These are phyloP conservation scores for Penicillium sp. DNA, from an alignment of 2,329 filamentous ascomycete species.

Conservation along the genomic window DNA sequence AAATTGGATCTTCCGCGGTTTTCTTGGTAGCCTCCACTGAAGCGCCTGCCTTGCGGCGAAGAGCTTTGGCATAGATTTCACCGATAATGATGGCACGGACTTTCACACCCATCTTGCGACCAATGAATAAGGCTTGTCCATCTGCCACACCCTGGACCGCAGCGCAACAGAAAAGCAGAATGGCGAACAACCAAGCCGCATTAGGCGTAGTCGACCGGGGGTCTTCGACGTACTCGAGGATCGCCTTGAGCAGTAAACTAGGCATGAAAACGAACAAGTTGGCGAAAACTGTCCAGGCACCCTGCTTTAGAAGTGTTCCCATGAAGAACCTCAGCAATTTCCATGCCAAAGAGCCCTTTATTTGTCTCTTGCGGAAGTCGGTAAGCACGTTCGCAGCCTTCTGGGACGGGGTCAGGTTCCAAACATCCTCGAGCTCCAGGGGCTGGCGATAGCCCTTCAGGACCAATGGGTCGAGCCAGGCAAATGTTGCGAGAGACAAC, in stretches of 20 bases:
- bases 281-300: conserved; percentile 72
- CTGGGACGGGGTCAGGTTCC: conserved; percentile 85
- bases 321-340: conserved; percentile 86
- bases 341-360: conserved; percentile 72
- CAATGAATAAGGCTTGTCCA: conserved; percentile 86
- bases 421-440: conserved; percentile 79
- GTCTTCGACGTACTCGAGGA: conserved; percentile 89
- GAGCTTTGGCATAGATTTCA: conserved; percentile 93
- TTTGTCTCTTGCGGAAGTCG: conserved; percentile 81
- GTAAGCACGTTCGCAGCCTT: conserved; percentile 78
- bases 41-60: conserved; percentile 84
- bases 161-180: conserved; percentile 80
- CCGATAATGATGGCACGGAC: conserved; percentile 93
- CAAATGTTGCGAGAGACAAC: conserved; percentile 81
- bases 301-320: conserved; percentile 70
- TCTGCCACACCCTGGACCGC: conserved; percentile 77
- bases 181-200: conserved; percentile 94
- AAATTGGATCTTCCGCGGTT: conserved; percentile 45
- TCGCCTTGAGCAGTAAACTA: conserved; percentile 84
- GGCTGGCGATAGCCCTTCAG: conserved; percentile 84
- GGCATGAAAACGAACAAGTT: conserved; percentile 87
- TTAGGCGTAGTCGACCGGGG: conserved; percentile 73
- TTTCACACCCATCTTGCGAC: conserved; percentile 89
- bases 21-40: conserved; percentile 71
- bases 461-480: conserved; percentile 87